These are phyloP conservation scores for Talaromyces amestolkiae DNA, from an alignment of 2,329 filamentous ascomycete species.

Conservation along the genomic window DNA sequence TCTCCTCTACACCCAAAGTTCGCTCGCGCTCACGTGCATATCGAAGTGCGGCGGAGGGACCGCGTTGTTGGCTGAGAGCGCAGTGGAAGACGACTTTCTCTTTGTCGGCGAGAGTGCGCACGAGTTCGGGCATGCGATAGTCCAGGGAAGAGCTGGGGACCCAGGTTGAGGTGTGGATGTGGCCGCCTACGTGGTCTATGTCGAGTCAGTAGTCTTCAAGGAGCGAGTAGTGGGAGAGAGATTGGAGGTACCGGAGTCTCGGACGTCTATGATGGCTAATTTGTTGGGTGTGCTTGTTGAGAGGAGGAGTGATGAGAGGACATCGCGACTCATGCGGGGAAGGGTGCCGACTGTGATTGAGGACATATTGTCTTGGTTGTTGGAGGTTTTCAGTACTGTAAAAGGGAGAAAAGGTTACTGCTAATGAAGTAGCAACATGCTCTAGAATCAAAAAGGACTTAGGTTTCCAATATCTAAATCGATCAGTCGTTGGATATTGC, in stretches of 20 bases:
- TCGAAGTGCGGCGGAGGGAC: conserved; percentile 75
- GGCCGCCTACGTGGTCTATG: conserved; percentile 82
- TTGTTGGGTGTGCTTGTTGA: conserved; percentile 47
- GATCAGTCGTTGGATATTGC: background rate
- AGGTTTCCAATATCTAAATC: background rate
- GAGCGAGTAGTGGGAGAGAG: background rate
- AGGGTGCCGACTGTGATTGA: conserved; percentile 62
- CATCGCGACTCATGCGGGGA: conserved; percentile 64
- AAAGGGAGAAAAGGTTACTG: background rate
- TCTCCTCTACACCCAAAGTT: conserved; percentile 43
- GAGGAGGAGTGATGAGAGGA: conserved; percentile 65
- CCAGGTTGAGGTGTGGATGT: conserved; percentile 76
- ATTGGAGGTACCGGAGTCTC: conserved; percentile 65
- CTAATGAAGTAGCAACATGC: background rate
- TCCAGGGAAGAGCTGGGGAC: conserved; percentile 72
- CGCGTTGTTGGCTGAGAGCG: conserved; percentile 83
- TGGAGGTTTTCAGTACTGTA: no score
- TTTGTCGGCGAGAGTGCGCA: conserved; percentile 72
- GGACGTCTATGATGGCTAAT: conserved; percentile 80
- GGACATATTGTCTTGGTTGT: conserved; percentile 37
- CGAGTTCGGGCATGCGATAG: conserved; percentile 74
- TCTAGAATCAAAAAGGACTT: background rate
- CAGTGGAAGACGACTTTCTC: conserved; percentile 93
- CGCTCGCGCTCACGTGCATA: conserved; percentile 67
- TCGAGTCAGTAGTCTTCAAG: background rate